phyloP scores from a whole-genome alignment of 306 rosid genomes.

The Ormosia semicastrata region DNA sequence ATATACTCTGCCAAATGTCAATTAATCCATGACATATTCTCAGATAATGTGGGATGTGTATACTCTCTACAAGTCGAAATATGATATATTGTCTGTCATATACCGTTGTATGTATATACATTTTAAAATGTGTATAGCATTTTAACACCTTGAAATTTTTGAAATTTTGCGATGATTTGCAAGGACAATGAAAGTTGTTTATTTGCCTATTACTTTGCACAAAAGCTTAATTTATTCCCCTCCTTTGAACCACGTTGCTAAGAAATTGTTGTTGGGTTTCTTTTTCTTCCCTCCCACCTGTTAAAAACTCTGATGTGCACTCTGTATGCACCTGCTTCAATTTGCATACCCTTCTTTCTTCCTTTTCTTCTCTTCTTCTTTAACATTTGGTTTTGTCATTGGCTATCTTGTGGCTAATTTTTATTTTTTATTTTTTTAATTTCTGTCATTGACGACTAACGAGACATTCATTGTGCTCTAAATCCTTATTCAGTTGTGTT shows the following conservation, averaged over 20 bases:
- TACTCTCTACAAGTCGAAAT: too few species aligned
- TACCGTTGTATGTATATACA: too few species aligned
- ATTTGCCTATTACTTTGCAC: not conserved
- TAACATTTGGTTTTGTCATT: not conserved
- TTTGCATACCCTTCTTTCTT: not conserved
- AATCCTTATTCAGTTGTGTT: too few species aligned
- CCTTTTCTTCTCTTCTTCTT: not conserved
- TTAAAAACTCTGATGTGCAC: not conserved
- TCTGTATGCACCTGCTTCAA: not conserved
- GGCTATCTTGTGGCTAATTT: too few species aligned
- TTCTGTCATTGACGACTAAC: not conserved
- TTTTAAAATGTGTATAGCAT: too few species aligned
- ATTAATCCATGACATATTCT: too few species aligned
- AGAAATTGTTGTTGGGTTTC: not conserved
- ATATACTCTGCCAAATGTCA: too few species aligned
- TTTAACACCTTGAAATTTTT: not conserved
- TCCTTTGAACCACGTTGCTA: not conserved
- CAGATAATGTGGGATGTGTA: too few species aligned
- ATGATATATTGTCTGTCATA: too few species aligned
- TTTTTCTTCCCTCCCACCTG: not conserved
- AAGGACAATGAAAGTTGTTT: not conserved
- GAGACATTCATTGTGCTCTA: not conserved
- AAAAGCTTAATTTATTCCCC: not conserved
- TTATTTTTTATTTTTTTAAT: not conserved
- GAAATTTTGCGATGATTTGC: not conserved